Evolutionary conservation across 306 rosid genomes (phyloP).

Genomic region (Clitoria ternatea): DNA sequence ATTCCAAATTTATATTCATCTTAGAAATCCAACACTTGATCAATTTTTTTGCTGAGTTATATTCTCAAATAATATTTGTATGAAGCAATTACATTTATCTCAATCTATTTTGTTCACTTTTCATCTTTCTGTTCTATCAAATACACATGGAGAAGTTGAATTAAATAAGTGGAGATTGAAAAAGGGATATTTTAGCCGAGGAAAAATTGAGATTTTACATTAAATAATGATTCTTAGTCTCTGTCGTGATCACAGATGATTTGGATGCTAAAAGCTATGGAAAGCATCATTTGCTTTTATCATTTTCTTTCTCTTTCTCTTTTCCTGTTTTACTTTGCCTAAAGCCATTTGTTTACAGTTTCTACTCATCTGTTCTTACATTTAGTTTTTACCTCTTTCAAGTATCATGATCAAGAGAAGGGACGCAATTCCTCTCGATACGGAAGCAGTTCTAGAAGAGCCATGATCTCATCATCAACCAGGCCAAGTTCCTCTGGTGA

Average conservation of each 20-base stretch:
- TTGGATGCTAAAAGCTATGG: neutral
- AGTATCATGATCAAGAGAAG: slow-evolving; percentile 70
- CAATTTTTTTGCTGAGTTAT: too few relatives aligned
- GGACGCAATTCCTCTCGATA: slow-evolving; percentile 71
- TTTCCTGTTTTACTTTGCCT: neutral
- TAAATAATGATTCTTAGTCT: neutral
- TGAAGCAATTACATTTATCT: too few relatives aligned
- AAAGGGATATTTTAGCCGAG: too few relatives aligned
- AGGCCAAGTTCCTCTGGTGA: slow-evolving; percentile 83
- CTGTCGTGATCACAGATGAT: neutral
- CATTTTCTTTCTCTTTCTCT: neutral
- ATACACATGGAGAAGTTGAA: too few relatives aligned
- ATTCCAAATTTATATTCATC: too few relatives aligned
- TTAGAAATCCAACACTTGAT: too few relatives aligned
- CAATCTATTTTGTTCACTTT: too few relatives aligned
- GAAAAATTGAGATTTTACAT: too few relatives aligned
- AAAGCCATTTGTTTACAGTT: neutral
- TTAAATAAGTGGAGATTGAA: too few relatives aligned
- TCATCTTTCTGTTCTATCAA: too few relatives aligned
- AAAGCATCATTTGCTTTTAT: neutral
- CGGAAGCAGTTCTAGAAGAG: slow-evolving; percentile 86
- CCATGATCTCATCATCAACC: slow-evolving; percentile 47
- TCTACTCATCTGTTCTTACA: neutral
- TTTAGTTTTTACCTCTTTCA: slow-evolving; percentile 28
- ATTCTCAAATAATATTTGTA: too few relatives aligned